A percentile compares a stretch with the other conserved stretches of the same genome.
Evolutionary conservation across 768 basidiomycete genomes (phyloP).

Genomic region (Plicaturopsis crispa): DNA sequence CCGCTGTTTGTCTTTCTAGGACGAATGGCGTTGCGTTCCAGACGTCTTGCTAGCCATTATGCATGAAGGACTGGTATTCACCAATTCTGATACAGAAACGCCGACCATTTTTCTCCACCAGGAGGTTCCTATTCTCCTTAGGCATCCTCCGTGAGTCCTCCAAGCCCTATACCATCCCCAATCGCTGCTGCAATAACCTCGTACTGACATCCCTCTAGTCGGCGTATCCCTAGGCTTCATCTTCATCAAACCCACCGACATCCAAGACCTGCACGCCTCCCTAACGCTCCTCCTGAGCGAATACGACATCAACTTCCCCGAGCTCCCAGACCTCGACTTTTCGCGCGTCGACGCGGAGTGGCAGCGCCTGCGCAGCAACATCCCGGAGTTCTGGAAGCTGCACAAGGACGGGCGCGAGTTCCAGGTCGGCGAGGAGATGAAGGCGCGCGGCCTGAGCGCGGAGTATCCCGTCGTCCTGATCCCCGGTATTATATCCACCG

Average conservation of each 20-base stretch:
- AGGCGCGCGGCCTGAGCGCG: conserved; percentile 56
- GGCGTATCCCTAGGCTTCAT: conserved; percentile 58
- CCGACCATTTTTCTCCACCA: conserved; percentile 20
- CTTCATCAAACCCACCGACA: conserved; percentile 58
- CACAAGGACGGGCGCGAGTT: conserved; percentile 78
- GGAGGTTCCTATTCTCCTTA: conserved; percentile 63
- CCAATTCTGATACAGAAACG: too few species aligned
- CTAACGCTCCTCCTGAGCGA: conserved; percentile 59
- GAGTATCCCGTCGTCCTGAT: conserved; percentile 79
- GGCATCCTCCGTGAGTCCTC: conserved; percentile 52
- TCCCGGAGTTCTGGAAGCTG: conserved; percentile 80
- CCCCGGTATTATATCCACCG: conserved; percentile 87
- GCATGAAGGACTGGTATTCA: too few species aligned
- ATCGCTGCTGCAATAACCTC: conserved; percentile 3
- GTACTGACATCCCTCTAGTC: conserved; percentile 30
- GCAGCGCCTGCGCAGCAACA: conserved; percentile 53
- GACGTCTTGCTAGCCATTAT: too few species aligned
- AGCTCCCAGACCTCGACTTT: conserved; percentile 58
- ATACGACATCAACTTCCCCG: conserved; percentile 61
- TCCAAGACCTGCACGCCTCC: conserved; percentile 63
- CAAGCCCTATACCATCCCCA: background rate
- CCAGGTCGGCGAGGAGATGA: conserved; percentile 63
- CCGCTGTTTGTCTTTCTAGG: conserved; percentile 2
- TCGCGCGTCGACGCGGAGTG: conserved; percentile 68
- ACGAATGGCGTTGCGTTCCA: too few species aligned